Evolutionary conservation across 768 basidiomycete genomes (phyloP).

Genomic region (Trametes villosa): DNA sequence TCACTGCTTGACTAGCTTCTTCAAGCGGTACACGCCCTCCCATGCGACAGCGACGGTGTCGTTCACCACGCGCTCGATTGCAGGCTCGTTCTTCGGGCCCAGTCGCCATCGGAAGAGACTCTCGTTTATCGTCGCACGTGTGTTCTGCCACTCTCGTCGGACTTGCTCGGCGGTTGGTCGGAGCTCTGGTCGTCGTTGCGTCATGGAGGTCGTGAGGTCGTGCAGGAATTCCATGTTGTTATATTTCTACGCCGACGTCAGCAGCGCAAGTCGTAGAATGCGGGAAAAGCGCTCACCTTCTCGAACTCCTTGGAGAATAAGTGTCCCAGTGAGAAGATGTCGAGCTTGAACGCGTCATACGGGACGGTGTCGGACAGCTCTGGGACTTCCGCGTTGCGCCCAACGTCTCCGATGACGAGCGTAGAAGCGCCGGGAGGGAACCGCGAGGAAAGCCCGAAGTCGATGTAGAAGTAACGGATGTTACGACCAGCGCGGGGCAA

Average conservation of each 20-base stretch:
- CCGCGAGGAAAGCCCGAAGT: conserved; percentile 27
- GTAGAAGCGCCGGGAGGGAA: conserved; percentile 19
- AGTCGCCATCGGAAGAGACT: not conserved
- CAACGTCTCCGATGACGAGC: conserved; percentile 20
- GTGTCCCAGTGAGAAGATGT: conserved; percentile 28
- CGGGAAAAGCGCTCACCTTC: conserved; percentile 6
- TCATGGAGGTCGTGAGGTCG: conserved; percentile 21
- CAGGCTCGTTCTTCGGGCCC: not conserved
- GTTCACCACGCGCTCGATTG: not conserved
- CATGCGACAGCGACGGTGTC: conserved; percentile 3
- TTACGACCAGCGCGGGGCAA: conserved; percentile 38
- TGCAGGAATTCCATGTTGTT: conserved; percentile 17
- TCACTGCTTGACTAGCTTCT: conserved; percentile 1
- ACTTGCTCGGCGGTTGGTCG: conserved; percentile 22
- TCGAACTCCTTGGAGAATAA: conserved; percentile 26
- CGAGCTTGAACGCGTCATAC: conserved; percentile 31
- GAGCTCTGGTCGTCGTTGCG: not conserved
- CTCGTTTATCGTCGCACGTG: not conserved
- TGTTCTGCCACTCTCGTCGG: conserved; percentile 4
- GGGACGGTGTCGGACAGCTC: conserved; percentile 25
- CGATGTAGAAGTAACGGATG: conserved; percentile 36
- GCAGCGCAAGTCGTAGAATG: not conserved
- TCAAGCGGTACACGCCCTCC: not conserved
- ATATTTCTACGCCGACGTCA: conserved; percentile 14
- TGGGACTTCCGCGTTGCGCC: conserved; percentile 28